These are phyloP conservation scores for Aspergillus sclerotiicarbonarius DNA, from an alignment of 495 filamentous ascomycete species.

Conservation along the genomic window DNA sequence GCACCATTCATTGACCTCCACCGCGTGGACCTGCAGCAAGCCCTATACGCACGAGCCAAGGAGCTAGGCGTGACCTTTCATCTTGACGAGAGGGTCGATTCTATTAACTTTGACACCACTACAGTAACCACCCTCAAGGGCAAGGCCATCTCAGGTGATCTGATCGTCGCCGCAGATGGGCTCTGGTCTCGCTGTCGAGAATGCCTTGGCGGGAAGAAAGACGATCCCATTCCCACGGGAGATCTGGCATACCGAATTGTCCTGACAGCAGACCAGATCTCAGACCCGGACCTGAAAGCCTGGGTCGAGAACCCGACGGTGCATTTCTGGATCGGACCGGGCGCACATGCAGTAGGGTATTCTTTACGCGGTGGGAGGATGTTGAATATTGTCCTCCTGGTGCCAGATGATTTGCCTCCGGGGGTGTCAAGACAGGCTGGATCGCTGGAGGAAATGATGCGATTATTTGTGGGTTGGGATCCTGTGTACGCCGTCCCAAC, in stretches of 20 bases:
- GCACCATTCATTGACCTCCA: conserved; percentile 59
- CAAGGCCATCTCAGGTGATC: conserved; percentile 40
- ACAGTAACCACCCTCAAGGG: conserved; percentile 29
- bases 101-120: conserved; percentile 35
- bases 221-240: conserved; percentile 56
- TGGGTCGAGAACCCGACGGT: conserved; percentile 56
- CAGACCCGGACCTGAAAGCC: conserved; percentile 47
- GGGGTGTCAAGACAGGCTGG: conserved; percentile 53
- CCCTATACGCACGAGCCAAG: conserved; percentile 49
- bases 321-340: conserved; percentile 70
- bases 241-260: conserved; percentile 71
- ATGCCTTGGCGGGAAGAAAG: conserved; percentile 41
- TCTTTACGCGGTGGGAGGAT: conserved; percentile 58
- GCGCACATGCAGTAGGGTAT: conserved; percentile 63
- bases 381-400: conserved; percentile 68
- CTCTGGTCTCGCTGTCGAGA: conserved; percentile 53
- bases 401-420: conserved; percentile 65
- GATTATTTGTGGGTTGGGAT: conserved; percentile 60
- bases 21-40: conserved; percentile 56
- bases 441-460: conserved; percentile 64
- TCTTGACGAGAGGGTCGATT: conserved; percentile 43
- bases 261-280: conserved; percentile 43
- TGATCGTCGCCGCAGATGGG: conserved; percentile 60
- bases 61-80: conserved; percentile 53
- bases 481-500: conserved; percentile 31